These are phyloP conservation scores for Fusarium tupiense DNA, from an alignment of 2,329 filamentous ascomycete species.

Conservation along the genomic window DNA sequence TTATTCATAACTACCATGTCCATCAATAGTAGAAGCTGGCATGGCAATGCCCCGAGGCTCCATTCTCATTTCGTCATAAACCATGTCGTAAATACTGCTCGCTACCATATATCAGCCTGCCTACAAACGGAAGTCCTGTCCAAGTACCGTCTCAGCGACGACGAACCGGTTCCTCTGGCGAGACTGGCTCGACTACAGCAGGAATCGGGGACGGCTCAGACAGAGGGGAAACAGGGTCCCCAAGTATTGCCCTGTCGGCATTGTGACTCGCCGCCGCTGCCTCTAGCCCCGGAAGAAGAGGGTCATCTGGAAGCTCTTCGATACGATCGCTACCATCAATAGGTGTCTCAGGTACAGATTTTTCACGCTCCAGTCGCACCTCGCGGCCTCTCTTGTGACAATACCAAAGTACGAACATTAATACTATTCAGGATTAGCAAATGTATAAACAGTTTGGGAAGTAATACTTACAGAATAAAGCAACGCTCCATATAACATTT, in stretches of 20 bases:
- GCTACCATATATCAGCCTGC: conserved; percentile 13
- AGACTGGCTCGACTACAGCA: conserved; percentile 13
- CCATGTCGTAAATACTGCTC: conserved; percentile 22
- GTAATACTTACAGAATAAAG: conserved; percentile 76
- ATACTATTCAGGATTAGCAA: conserved; percentile 60
- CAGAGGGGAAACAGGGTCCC: conserved; percentile 35
- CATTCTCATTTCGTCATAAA: conserved; percentile 21
- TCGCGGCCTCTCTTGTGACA: conserved; percentile 95
- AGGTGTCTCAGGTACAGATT: conserved; percentile 47
- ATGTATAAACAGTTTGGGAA: not conserved
- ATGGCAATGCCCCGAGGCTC: conserved; percentile 13
- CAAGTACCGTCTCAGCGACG: conserved; percentile 14
- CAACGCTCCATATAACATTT: conserved; percentile 90
- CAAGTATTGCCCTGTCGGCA: not conserved
- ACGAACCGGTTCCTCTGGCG: conserved; percentile 7
- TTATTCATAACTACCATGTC: conserved; percentile 14
- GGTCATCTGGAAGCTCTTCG: conserved; percentile 62
- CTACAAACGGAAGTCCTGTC: not conserved
- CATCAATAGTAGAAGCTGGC: conserved; percentile 19
- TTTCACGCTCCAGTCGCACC: conserved; percentile 75
- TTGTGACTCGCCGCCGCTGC: conserved; percentile 6
- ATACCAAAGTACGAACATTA: conserved; percentile 97
- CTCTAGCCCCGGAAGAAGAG: conserved; percentile 51
- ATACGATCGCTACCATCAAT: conserved; percentile 54
- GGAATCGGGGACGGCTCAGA: conserved; percentile 20